Evolutionary conservation across 208 protist species (phyloP), one percentile per base, ranked within the genome.

Genomic region (Endotrypanum monterogeii): DNA sequence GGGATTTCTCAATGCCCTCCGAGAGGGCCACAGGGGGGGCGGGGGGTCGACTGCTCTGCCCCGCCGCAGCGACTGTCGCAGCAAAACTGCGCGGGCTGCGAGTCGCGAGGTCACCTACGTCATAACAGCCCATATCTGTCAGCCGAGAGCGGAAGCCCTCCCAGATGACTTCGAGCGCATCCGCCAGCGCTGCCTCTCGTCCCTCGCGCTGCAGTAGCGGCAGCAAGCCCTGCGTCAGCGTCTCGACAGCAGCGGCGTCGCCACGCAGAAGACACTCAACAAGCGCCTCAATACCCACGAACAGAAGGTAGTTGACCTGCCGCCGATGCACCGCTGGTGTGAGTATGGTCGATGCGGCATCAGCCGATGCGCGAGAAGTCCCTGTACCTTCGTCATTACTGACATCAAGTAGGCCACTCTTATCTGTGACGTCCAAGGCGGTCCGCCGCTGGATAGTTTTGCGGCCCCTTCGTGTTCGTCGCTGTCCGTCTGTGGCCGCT

Each of bases 1-100:
- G 74, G 16, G 82, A 76, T 18, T 67, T 61, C 63, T 88, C 82
- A 62, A 87, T 76, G 28, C 63, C 71, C 5, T 51, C 54, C 14
- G 79, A 67, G 12, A 41, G 25, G 39, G 18, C 44, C 23, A 37
- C 56, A 25, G 39, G 46, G 12, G 12, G 25, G 35, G 39, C 50
- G 12, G 39, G 48, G 41, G 66, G 44, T 41, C 48, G 60, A 39
- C 50, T 48, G 4, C 28, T 50, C 20, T 30, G n/a, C 23, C 28
- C 46, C 46, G 32, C 28, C 46, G 32, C 50, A 41, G 32, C 12
- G 57, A 14, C 11, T n/a, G 20, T 46, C 46, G 28, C n/a, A 28
- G n/a, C 44, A 16, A 25, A 28, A 23, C 25, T 48, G 60, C 60
- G 32, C 63, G 16, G 16, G 25, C 16, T 68, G 9, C 63, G 25